Evolutionary conservation across 176 grass and related monocot species (phyloP).

Genomic region (Eleusine indica): DNA sequence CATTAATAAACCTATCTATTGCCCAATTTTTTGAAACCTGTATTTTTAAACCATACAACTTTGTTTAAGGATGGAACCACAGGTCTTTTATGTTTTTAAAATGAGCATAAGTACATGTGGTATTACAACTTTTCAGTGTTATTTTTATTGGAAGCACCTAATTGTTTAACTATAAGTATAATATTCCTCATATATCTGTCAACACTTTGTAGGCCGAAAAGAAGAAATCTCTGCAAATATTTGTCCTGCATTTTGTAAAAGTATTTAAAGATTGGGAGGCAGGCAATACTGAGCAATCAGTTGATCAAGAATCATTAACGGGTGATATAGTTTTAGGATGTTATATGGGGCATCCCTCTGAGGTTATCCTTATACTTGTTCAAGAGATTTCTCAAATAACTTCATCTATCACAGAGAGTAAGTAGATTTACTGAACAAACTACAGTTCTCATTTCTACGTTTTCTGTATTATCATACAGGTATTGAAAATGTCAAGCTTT

Average conservation of each 20-base stretch:
- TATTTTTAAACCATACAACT: conserved; percentile 16
- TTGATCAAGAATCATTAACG: conserved; percentile 48
- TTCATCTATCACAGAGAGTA: conserved; percentile 78
- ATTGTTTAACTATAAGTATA: conserved; percentile 1
- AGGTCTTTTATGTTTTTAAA: conserved; percentile 10
- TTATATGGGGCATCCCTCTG: conserved; percentile 85
- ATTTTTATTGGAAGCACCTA: conserved; percentile 3
- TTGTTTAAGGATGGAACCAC: conserved; percentile 22
- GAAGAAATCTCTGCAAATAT: conserved; percentile 82
- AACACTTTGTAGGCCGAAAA: conserved; percentile 81
- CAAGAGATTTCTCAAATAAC: conserved; percentile 83
- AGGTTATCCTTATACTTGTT: conserved; percentile 91
- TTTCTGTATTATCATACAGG: conserved; percentile 7
- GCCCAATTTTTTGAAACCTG: not conserved
- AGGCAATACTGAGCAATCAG: conserved; percentile 50
- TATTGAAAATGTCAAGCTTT: conserved; percentile 27
- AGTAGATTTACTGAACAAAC: conserved; percentile 50
- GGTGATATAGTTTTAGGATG: conserved; percentile 82
- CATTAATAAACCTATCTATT: not conserved
- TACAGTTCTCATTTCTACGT: conserved; percentile 1
- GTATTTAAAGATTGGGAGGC: conserved; percentile 89
- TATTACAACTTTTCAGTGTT: not conserved
- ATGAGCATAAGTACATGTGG: not conserved
- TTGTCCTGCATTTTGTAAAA: conserved; percentile 89
- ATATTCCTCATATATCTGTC: conserved; percentile 35